phyloP scores from a whole-genome alignment of 805 yeast species.

The Starmerella apicola region DNA sequence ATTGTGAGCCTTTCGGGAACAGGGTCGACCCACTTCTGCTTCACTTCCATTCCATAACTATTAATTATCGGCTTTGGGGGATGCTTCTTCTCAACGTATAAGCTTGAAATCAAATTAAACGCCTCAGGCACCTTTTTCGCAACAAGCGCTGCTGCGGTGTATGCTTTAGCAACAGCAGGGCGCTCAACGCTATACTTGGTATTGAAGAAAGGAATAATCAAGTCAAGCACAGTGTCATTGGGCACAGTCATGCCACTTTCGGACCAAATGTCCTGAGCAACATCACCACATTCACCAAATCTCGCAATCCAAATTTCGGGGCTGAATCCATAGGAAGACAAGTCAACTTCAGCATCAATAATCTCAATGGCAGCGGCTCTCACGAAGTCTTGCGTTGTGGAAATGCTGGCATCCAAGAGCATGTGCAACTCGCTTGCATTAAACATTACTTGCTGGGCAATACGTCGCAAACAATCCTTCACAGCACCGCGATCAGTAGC shows the following conservation, averaged over 20 bases:
- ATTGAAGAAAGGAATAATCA: constrained; percentile 40
- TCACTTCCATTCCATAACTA: constrained; percentile 64
- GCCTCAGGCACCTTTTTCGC: constrained; percentile 23
- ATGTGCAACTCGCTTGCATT: constrained; percentile 45
- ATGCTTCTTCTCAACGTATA: constrained; percentile 46
- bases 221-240: constrained; percentile 25
- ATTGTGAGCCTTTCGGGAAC: constrained; percentile 82
- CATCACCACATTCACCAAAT: constrained; percentile 52
- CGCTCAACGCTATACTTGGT: constrained; percentile 39
- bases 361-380: constrained; percentile 71
- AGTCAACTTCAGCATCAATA: constrained; percentile 63
- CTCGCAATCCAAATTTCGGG: constrained; percentile 67
- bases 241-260: constrained; percentile 51
- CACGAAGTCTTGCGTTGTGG: constrained; percentile 57
- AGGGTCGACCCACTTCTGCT: constrained; percentile 51
- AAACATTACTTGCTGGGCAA: constrained; percentile 61
- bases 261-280: constrained; percentile 76
- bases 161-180: constrained; percentile 56
- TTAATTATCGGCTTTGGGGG: constrained; percentile 34
- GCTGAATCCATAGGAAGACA: constrained; percentile 35
- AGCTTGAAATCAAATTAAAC: constrained; percentile 37
- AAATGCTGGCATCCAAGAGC: constrained; percentile 37
- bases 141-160: constrained; percentile 33
- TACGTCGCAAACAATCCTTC: constrained; percentile 67
- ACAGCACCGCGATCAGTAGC: constrained; percentile 71